Percentiles rank a stretch among this genome's conserved stretches.
phyloP scores from a whole-genome alignment of 208 protist genomes.

The Acanthamoeba culbertsoni region DNA sequence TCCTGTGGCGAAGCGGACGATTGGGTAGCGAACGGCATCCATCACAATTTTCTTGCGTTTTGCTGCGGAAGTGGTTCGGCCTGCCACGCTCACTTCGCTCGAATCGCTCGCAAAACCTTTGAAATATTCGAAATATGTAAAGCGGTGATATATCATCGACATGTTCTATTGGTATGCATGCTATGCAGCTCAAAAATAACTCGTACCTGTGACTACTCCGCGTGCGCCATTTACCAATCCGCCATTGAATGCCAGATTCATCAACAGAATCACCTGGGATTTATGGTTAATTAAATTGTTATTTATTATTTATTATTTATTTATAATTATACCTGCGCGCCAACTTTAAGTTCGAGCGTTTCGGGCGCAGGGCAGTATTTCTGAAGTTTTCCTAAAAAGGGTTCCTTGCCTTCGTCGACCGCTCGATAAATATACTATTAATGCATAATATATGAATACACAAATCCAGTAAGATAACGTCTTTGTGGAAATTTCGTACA shows the following conservation, averaged over 20 bases:
- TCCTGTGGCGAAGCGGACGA: constrained; percentile 47
- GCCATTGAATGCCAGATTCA: constrained; percentile 64
- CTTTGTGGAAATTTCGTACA: not conserved
- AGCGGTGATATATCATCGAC: too few relatives aligned
- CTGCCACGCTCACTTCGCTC: not conserved
- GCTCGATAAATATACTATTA: constrained; percentile 7
- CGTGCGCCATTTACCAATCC: constrained; percentile 77
- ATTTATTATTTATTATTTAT: too few relatives aligned
- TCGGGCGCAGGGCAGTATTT: constrained; percentile 43
- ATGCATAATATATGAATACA: not conserved
- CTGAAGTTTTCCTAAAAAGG: constrained; percentile 35
- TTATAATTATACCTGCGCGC: too few relatives aligned
- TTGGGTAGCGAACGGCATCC: not conserved
- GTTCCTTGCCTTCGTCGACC: constrained; percentile 36
- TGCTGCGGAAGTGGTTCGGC: not conserved
- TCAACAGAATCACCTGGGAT: constrained; percentile 82
- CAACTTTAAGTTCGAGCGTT: not conserved
- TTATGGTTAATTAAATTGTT: too few relatives aligned
- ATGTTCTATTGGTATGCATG: not conserved
- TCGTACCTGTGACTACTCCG: constrained; percentile 53
- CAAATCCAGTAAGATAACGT: not conserved
- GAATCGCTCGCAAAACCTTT: constrained; percentile 4
- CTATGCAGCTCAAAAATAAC: not conserved
- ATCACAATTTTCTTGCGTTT: not conserved
- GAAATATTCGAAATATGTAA: not conserved